phyloP scores from a whole-genome alignment of 2,329 filamentous ascomycete genomes.

The Nothophoma quercina region DNA sequence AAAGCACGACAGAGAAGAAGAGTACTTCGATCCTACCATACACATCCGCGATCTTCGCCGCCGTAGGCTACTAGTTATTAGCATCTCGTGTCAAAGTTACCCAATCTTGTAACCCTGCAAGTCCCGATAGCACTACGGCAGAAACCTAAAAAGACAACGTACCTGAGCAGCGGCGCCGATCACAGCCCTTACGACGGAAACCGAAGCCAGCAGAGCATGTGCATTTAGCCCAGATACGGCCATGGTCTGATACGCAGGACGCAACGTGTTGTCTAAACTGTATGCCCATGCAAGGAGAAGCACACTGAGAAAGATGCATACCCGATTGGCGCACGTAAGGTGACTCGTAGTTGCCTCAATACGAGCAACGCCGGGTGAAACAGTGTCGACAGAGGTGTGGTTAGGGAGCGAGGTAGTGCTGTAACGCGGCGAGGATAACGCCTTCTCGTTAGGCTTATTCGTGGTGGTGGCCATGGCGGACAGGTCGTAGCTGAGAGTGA shows the following conservation, averaged over 20 bases:
- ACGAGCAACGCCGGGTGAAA: constrained; percentile 63
- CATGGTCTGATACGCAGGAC: constrained; percentile 57
- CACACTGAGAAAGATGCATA: constrained; percentile 66
- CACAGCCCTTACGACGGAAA: constrained; percentile 66
- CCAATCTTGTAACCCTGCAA: too few relatives aligned
- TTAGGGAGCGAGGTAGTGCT: not conserved
- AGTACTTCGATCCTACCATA: constrained; percentile 69
- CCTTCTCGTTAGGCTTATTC: not conserved
- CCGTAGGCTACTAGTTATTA: constrained; percentile 55
- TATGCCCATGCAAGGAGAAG: constrained; percentile 72
- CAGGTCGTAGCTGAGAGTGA: not conserved
- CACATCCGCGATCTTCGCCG: constrained; percentile 68
- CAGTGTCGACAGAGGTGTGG: not conserved
- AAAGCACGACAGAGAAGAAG: constrained; percentile 63
- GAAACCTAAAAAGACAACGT: too few relatives aligned
- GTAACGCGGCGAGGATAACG: not conserved
- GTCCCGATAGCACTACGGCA: too few relatives aligned
- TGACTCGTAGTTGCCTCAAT: constrained; percentile 65
- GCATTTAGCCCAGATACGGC: constrained; percentile 61
- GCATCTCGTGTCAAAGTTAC: not conserved
- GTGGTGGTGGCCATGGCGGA: not conserved
- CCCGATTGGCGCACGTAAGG: constrained; percentile 61
- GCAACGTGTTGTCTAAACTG: constrained; percentile 61
- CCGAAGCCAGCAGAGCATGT: constrained; percentile 62
- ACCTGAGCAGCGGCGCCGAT: constrained; percentile 64